phyloP scores from a whole-genome alignment of 306 rosid genomes.

The Casuarina equisetifolia region DNA sequence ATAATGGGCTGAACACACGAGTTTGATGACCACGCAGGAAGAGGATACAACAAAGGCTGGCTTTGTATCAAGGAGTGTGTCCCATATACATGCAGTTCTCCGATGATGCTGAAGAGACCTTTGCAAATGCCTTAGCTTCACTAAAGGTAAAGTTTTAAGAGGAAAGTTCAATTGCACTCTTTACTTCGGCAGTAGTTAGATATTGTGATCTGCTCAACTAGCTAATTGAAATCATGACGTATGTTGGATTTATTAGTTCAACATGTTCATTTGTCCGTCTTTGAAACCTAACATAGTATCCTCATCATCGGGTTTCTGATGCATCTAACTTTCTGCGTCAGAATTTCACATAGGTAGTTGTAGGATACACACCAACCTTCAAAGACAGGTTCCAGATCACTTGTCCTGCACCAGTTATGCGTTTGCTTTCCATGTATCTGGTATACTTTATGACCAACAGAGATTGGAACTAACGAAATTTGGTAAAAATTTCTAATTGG shows the following conservation, averaged over 20 bases:
- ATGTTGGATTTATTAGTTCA: constrained; percentile 5
- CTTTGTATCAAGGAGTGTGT: constrained; percentile 92
- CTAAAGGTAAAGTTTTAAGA: constrained; percentile 50
- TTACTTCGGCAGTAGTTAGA: neutral
- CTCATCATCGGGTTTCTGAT: neutral
- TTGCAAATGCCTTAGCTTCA: constrained; percentile 56
- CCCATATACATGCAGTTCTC: constrained; percentile 83
- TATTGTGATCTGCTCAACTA: neutral
- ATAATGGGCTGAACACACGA: constrained; percentile 11
- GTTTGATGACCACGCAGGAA: constrained; percentile 58
- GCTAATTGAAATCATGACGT: neutral
- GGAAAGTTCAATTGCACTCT: neutral
- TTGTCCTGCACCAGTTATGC: neutral
- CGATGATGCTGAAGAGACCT: constrained; percentile 78
- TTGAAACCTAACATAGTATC: neutral
- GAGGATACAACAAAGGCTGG: constrained; percentile 78
- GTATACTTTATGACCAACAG: neutral
- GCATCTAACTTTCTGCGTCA: neutral
- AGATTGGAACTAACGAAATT: neutral
- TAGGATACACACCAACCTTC: neutral
- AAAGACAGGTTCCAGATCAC: neutral
- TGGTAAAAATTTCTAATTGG: neutral
- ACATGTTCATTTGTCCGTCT: constrained; percentile 1
- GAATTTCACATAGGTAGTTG: neutral
- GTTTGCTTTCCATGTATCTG: constrained; percentile 3